Base-by-base conservation (phyloP, 2,329 filamentous ascomycete species). In the Cercospora beticola region DNA sequence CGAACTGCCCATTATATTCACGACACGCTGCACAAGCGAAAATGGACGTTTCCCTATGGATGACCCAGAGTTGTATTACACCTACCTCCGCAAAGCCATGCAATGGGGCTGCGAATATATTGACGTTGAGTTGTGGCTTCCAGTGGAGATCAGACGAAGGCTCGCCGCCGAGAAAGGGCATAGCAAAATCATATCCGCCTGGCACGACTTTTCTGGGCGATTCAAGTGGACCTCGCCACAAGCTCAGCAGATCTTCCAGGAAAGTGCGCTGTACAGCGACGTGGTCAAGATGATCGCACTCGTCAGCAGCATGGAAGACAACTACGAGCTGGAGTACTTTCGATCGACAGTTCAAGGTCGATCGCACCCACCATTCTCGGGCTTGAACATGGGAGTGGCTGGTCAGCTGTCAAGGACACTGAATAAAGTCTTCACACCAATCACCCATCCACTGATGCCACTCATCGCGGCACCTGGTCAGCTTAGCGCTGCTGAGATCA, bases 201-300 rank as follows among this genome's bases (percentile, higher is more conserved):
- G 94, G 76, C 93, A 96, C 78, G 92, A 95, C 81, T 94, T 94
- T 76, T 93, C 92, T 0, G 91, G 92, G 1, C 89, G 84, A 0
- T 94, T 94, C 84, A 92, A 90, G 75, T 96, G 92, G 92, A 90
- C 90, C 0, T 92, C 91, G 0, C 81, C 86, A 6, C 86, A 91
- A 72, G 92, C 92, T 1, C 87, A 91, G 75, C 83, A 86, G 10
- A 85, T 94, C 4, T 96, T 94, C 74, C 83, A 87, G 68, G 86
- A 89, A 72, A 92, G 90, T 8, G 87, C 87, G 58, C 87, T 88
- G 68, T 93, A 93, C 73, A 90, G 91, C 58, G 92, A 96, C 78
- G 92, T 96, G 67, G 89, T 96, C 76, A 96, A 95, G 82, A 95
- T 96, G 91, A 95, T 95, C 75, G 89, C 90, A 33, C 90, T 94